Percentiles rank a stretch among this genome's conserved stretches.
Evolutionary conservation across 2,329 filamentous ascomycete species (phyloP).

Genomic region (Mycosphaerella sp.): DNA sequence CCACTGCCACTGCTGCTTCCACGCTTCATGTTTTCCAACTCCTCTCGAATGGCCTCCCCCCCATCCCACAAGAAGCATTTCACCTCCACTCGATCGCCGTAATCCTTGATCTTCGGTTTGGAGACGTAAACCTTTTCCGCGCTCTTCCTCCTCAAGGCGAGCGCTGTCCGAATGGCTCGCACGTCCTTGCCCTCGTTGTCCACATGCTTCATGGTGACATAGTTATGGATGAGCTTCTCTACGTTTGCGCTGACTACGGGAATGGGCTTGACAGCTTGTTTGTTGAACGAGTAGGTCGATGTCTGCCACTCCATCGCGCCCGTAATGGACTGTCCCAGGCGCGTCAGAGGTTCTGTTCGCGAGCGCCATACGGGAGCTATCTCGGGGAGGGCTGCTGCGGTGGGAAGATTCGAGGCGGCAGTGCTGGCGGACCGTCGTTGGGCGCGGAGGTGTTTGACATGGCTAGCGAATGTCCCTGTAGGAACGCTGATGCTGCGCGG

Average conservation of each 20-base stretch:
- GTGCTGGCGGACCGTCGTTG: constrained; percentile 12
- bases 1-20: neutral
- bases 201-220: constrained; percentile 20
- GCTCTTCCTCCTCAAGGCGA: constrained; percentile 20
- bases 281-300: constrained; percentile 25
- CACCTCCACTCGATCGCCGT: constrained; percentile 22
- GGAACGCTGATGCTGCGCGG: constrained; percentile 11
- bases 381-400: constrained; percentile 7
- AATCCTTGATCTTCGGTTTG: constrained; percentile 25
- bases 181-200: constrained; percentile 18
- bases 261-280: constrained; percentile 20
- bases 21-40: constrained; percentile 3
- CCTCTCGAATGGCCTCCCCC: constrained; percentile 3
- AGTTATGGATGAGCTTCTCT: constrained; percentile 24
- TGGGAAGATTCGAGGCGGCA: constrained; percentile 6
- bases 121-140: constrained; percentile 23
- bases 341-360: constrained; percentile 14
- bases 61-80: constrained; percentile 25
- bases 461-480: constrained; percentile 11
- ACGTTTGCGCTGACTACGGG: constrained; percentile 21
- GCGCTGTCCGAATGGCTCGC: constrained; percentile 19
- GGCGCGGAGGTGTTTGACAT: constrained; percentile 12
- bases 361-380: constrained; percentile 15
- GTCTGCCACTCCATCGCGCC: constrained; percentile 28
- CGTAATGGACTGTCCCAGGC: constrained; percentile 18